Evolutionary conservation across 306 rosid genomes (phyloP).

Genomic region (Quercus variabilis): DNA sequence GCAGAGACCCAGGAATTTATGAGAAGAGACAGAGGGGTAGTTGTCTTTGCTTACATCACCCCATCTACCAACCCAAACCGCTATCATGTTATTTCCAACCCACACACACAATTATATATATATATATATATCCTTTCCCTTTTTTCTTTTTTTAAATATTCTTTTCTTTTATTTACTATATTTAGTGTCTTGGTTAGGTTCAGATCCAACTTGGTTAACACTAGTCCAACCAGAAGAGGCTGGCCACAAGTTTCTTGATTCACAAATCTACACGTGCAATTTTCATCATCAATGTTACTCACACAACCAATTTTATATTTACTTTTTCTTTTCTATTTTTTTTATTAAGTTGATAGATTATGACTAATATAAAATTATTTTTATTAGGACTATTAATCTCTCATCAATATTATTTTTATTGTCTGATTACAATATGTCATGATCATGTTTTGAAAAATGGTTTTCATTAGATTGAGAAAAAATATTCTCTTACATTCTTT

Average conservation of each 20-base stretch:
- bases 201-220: not conserved
- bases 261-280: not conserved
- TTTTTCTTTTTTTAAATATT: not conserved
- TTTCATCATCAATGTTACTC: not conserved
- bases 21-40: constrained; percentile 32
- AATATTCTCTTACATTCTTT: too few relatives aligned
- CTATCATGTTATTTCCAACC: not conserved
- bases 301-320: not conserved
- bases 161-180: not conserved
- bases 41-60: constrained; percentile 19
- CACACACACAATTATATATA: not conserved
- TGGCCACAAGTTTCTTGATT: not conserved
- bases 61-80: constrained; percentile 29
- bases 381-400: too few relatives aligned
- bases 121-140: not conserved
- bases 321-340: not conserved
- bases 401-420: too few relatives aligned
- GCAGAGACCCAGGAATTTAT: constrained; percentile 1
- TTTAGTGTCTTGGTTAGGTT: not conserved
- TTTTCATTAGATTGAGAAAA: too few relatives aligned
- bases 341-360: not conserved
- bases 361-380: not conserved
- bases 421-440: too few relatives aligned
- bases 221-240: not conserved
- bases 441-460: too few relatives aligned